These are phyloP conservation scores for Inga oerstediana DNA, from an alignment of 306 rosid species.

Conservation along the genomic window DNA sequence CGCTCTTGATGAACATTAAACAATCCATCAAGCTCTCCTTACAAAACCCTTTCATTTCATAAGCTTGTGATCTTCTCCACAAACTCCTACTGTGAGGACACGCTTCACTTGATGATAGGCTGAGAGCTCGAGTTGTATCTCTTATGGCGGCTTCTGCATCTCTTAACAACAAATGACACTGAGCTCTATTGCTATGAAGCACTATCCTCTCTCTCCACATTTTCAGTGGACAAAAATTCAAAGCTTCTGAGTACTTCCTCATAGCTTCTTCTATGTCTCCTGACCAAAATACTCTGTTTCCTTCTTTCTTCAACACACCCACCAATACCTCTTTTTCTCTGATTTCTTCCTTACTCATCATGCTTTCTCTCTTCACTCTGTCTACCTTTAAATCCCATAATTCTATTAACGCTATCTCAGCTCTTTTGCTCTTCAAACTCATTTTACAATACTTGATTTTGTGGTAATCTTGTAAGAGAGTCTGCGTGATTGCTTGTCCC, in stretches of 20 bases:
- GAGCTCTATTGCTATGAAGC: conserved; percentile 72
- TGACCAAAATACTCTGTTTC: conserved; percentile 47
- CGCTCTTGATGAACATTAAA: conserved; percentile 45
- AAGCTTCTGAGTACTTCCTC: conserved; percentile 60
- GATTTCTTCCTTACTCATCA: conserved; percentile 49
- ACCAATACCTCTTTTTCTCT: conserved; percentile 48
- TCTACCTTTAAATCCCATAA: conserved; percentile 76
- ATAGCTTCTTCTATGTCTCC: conserved; percentile 57
- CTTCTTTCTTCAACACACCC: conserved; percentile 46
- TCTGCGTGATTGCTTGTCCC: conserved; percentile 57
- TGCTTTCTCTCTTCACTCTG: conserved; percentile 56
- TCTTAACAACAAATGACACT: conserved; percentile 57
- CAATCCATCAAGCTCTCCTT: conserved; percentile 74
- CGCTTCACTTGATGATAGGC: conserved; percentile 51
- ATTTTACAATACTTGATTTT: conserved; percentile 59
- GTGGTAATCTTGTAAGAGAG: conserved; percentile 63
- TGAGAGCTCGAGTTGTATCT: conserved; percentile 66
- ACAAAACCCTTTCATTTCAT: conserved; percentile 55
- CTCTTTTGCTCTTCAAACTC: conserved; percentile 42
- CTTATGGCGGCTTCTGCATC: conserved; percentile 59
- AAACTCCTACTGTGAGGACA: conserved; percentile 59
- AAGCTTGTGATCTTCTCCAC: conserved; percentile 82
- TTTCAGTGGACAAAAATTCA: conserved; percentile 48
- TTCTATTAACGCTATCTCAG: conserved; percentile 49
- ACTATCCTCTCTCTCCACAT: conserved; percentile 59